Evolutionary conservation across 2,329 filamentous ascomycete genomes (phyloP), one percentile per base, ranked within the genome.

Genomic region (Lizonia empirigonia): DNA sequence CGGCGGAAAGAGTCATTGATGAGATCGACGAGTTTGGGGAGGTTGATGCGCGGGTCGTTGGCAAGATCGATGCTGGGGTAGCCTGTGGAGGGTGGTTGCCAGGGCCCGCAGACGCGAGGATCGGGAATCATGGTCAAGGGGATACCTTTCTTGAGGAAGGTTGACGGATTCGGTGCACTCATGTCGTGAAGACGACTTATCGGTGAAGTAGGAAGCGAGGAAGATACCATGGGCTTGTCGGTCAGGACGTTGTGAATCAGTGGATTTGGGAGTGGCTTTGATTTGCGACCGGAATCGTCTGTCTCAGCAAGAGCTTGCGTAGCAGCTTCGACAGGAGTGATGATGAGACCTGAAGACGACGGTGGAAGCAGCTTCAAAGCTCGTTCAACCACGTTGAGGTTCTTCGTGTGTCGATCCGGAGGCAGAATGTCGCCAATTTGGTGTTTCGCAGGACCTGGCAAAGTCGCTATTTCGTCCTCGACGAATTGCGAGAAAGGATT

Each of bases 161-260:
- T 97, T 0, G 91, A 88, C 20, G 83, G 77, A 5, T 78, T 77
- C 0, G 64, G 77, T 63, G 10, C 68, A n/a, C 58, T 56, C 10
- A 60, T 58, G 3, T 68, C 64, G n/a, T 72, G 64, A 13, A 69
- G 64, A 2, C 62, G 55, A 12, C 53, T 58, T 29, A 60, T 46
- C 16, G 64, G 64, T 0, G 65, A 47, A 56, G 86, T 80, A 0
- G 94, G 94, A 0, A 99, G 79, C 0, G 94, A 99, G 1, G 94
- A 94, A 1, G 94, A 97, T 59, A 91, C 88, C 12, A 92, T 83
- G 0, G 94, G 93, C 66, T 96, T 95, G 74, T 99, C 94, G 2
- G 94, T 99, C 8, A 99, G 82, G 1, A 99, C 84, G 64, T 97
- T 97, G 74, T 99, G 91, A 36, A 99, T 94, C 1, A 99, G 78